Evolutionary conservation across 805 yeast genomes (phyloP), one percentile per base, ranked within the genome.

Genomic region (Saturnispora bothae): DNA sequence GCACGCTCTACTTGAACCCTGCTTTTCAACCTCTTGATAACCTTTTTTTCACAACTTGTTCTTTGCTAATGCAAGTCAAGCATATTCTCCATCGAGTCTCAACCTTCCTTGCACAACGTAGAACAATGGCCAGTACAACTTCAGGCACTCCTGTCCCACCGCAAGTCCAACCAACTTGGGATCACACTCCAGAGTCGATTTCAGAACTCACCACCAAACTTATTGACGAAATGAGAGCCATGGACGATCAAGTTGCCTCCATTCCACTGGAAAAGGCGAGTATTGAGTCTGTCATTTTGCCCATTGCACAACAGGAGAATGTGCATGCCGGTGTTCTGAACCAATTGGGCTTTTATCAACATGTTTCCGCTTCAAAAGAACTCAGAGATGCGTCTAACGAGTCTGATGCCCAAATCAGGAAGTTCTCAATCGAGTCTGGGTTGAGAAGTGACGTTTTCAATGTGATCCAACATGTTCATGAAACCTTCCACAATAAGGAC

Each of bases 371-470:
- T 16, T 66, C 69, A 45, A 72, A 76, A 50, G 73, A 60, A n/a
- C 52, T 81, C 23, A 69, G 95, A 50, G 83, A 80, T 45, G 83
- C 85, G 3, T 75, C 88, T 3, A 68, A 68, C 31, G 61, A 70
- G 43, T 78, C 83, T 0, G 81, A 78, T 44, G 73, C 73, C 51
- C 51, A 65, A 42, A 56, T 80, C 31, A 67, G 72, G 37, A 69
- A 75, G 34, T 71, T 64, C 47, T 60, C 66, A 8, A 81, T 83
- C 48, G 94, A 81, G 48, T 66, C 78, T 18, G 68, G 71, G 13
- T 56, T 73, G 39, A 73, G 94, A 54, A 72, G 65, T 45, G 89
- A 82, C 46, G 72, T 84, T 8, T 84, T 65, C 56, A 56, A 64
- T 43, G 71, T 69, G 10, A 70, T 81, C 53, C 68, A 76, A 47